phyloP scores from a whole-genome alignment of 306 rosid genomes.

The Acmispon strigosus region DNA sequence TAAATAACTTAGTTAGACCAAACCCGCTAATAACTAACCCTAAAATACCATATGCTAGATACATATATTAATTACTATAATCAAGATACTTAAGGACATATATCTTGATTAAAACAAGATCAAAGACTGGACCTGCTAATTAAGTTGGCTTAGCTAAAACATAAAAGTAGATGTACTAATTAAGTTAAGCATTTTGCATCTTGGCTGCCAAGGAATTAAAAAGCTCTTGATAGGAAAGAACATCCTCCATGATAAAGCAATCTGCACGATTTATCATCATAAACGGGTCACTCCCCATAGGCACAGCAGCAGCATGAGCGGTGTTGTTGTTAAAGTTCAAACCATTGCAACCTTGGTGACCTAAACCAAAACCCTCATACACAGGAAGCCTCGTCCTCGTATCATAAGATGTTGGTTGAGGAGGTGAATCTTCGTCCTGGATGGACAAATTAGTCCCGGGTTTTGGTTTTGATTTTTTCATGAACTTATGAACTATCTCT shows the following conservation, averaged over 20 bases:
- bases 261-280: constrained; percentile 17
- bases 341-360: constrained; percentile 22
- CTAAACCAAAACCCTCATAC: constrained; percentile 16
- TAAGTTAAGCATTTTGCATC: constrained; percentile 43
- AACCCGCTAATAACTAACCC: too few species aligned
- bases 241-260: constrained; percentile 27
- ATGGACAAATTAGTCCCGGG: not conserved
- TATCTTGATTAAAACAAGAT: too few species aligned
- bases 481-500: constrained; percentile 58
- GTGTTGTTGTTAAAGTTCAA: not conserved
- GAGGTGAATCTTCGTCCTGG: not conserved
- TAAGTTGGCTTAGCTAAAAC: too few species aligned
- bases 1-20: too few species aligned
- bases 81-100: not conserved
- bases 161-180: too few species aligned
- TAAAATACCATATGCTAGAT: too few species aligned
- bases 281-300: constrained; percentile 19
- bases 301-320: not conserved
- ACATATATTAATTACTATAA: too few species aligned
- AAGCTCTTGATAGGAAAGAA: constrained; percentile 50
- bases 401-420: not conserved
- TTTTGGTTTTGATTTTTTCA: constrained; percentile 36
- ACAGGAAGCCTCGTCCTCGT: not conserved
- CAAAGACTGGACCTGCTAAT: too few species aligned
- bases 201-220: constrained; percentile 36